Conservation (phyloP, 768 basidiomycete genomes). For the Suillus spraguei region DNA sequence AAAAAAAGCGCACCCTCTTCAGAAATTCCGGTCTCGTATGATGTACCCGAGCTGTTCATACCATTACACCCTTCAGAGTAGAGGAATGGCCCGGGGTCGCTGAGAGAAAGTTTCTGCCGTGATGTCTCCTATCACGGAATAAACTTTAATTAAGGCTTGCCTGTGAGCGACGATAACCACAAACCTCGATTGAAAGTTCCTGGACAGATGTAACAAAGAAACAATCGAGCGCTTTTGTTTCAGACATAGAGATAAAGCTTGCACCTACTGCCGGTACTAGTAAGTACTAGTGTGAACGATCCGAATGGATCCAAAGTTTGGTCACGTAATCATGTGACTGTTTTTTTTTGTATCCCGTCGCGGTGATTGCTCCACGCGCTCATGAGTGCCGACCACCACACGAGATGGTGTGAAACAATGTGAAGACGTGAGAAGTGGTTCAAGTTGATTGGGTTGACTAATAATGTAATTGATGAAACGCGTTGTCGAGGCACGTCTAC, state of each 20-base stretch:
- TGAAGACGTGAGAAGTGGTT: neutral
- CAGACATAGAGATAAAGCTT: constrained; percentile 6
- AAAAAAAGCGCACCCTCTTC: neutral
- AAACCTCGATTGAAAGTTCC: neutral
- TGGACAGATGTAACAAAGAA: neutral
- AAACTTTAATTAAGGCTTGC: neutral
- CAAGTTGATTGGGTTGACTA: neutral
- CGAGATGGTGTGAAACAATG: neutral
- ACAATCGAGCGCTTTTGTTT: neutral
- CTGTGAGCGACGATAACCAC: neutral
- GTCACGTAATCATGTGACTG: constrained; percentile 4
- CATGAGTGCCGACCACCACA: too few relatives aligned
- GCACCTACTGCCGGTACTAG: neutral
- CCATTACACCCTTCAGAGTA: neutral
- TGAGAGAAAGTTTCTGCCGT: neutral
- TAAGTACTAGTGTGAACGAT: neutral
- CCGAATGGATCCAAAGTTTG: neutral
- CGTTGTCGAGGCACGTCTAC: constrained; percentile 14
- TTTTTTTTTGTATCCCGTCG: neutral
- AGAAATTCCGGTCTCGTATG: neutral
- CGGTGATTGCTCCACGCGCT: neutral
- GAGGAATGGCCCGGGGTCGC: neutral
- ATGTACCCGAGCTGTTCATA: neutral
- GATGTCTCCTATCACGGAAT: neutral
- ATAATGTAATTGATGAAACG: constrained; percentile 7